Conservation (phyloP, 140 eudicot genomes). For the Flaveria floridana region DNA sequence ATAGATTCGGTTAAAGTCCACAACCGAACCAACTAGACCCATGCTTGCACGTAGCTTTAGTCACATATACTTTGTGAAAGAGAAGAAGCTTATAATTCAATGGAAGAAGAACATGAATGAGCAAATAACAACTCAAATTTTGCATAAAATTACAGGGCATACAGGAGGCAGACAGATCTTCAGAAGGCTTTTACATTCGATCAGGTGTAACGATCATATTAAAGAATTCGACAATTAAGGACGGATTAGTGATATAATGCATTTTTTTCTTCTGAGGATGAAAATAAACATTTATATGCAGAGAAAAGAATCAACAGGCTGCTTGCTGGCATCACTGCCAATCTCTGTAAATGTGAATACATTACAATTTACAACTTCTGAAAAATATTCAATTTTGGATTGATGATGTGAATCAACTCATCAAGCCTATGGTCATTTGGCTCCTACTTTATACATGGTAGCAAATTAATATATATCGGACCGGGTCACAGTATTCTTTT, state of each 20-base stretch:
- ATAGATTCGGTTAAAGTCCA: no score
- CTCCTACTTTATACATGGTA: not conserved
- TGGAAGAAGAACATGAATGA: not conserved
- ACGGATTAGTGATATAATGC: constrained; percentile 70
- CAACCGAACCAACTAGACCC: no score
- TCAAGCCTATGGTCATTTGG: not conserved
- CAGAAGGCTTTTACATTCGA: constrained; percentile 93
- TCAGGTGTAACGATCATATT: constrained; percentile 75
- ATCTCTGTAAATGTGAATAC: constrained; percentile 33
- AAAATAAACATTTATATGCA: constrained; percentile 22
- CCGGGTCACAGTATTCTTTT: no score
- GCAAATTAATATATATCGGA: no score
- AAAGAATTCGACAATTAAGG: constrained; percentile 79
- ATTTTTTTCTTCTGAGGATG: constrained; percentile 29
- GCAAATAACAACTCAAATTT: not conserved
- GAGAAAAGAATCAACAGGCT: constrained; percentile 31
- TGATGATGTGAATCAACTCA: not conserved
- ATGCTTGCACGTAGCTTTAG: not conserved
- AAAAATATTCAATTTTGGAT: constrained; percentile 25
- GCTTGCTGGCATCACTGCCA: constrained; percentile 22
- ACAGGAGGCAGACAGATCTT: constrained; percentile 95
- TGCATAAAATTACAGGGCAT: constrained; percentile 54
- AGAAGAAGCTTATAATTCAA: not conserved
- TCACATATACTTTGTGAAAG: not conserved
- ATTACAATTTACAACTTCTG: constrained; percentile 28